Conservation (phyloP, 257 asterid species). For the Henckelia pumila region DNA sequence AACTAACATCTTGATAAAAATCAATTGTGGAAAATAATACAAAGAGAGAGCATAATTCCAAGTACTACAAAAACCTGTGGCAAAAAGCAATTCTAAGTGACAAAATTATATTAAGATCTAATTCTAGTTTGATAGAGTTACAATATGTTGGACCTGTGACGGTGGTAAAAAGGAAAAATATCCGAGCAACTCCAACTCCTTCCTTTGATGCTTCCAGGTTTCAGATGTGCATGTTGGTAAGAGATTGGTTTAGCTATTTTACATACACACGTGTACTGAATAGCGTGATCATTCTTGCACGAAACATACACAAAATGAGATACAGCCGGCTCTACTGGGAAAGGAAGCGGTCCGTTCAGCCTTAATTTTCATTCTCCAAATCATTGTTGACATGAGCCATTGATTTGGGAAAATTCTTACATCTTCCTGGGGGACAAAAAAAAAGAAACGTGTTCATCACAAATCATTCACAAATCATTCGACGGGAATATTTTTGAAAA, state of each 20-base stretch:
- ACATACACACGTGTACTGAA: constrained; percentile 37
- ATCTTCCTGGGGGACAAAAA: constrained; percentile 59
- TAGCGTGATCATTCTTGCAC: constrained; percentile 13
- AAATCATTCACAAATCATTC: neutral
- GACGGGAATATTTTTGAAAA: neutral
- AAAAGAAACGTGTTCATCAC: constrained; percentile 23
- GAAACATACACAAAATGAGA: constrained; percentile 10
- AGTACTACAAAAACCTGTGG: neutral
- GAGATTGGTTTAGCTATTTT: constrained; percentile 33
- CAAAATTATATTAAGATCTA: constrained; percentile 32
- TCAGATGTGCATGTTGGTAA: constrained; percentile 31
- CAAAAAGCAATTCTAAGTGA: neutral
- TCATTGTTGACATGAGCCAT: constrained; percentile 24
- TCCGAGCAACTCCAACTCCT: constrained; percentile 29
- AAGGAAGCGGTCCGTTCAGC: neutral
- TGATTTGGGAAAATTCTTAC: constrained; percentile 31
- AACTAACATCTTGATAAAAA: neutral
- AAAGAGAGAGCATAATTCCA: neutral
- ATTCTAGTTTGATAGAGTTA: constrained; percentile 42
- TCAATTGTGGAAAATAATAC: neutral
- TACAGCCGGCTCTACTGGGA: constrained; percentile 22
- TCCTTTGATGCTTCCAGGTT: constrained; percentile 31
- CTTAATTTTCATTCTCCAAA: constrained; percentile 18
- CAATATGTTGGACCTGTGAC: constrained; percentile 33
- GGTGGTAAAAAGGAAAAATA: constrained; percentile 15